Evolutionary conservation across 2,329 filamentous ascomycete species (phyloP).

Genomic region (Talaromyces amestolkiae): DNA sequence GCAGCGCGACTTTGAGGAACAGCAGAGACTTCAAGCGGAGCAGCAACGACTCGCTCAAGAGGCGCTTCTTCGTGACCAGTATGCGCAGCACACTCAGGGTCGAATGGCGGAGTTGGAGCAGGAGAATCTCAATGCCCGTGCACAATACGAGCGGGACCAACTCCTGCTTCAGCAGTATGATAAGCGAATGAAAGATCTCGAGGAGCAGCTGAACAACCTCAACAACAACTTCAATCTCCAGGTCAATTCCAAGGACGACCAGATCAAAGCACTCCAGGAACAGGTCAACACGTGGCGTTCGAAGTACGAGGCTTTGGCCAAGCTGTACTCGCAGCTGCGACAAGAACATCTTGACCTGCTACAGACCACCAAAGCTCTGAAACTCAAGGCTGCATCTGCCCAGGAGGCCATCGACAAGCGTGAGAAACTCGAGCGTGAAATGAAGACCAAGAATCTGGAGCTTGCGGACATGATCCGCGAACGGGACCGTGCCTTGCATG

Average conservation of each 20-base stretch:
- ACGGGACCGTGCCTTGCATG: conserved; percentile 86
- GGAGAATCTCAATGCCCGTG: conserved; percentile 89
- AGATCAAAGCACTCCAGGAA: conserved; percentile 87
- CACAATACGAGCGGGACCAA: conserved; percentile 96
- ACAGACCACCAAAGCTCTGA: conserved; percentile 93
- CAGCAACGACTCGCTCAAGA: conserved; percentile 90
- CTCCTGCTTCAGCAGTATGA: conserved; percentile 97
- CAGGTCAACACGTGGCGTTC: conserved; percentile 97
- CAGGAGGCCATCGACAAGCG: conserved; percentile 94
- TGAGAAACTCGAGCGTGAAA: conserved; percentile 92
- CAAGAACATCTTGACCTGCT: conserved; percentile 92
- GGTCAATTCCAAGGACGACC: conserved; percentile 84
- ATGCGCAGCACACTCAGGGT: conserved; percentile 89
- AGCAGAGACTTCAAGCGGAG: conserved; percentile 81
- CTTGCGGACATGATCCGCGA: conserved; percentile 98
- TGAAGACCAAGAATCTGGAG: conserved; percentile 99
- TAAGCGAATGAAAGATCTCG: conserved; percentile 85
- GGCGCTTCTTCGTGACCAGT: conserved; percentile 81
- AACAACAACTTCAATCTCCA: conserved; percentile 83
- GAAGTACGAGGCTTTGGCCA: conserved; percentile 95
- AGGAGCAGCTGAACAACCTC: conserved; percentile 79
- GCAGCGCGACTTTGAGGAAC: conserved; percentile 93
- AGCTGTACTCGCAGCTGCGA: conserved; percentile 92
- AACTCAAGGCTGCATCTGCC: conserved; percentile 92
- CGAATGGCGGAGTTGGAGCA: conserved; percentile 92